phyloP scores from a whole-genome alignment of 805 yeast species.

The Wickerhamiella parazyma region DNA sequence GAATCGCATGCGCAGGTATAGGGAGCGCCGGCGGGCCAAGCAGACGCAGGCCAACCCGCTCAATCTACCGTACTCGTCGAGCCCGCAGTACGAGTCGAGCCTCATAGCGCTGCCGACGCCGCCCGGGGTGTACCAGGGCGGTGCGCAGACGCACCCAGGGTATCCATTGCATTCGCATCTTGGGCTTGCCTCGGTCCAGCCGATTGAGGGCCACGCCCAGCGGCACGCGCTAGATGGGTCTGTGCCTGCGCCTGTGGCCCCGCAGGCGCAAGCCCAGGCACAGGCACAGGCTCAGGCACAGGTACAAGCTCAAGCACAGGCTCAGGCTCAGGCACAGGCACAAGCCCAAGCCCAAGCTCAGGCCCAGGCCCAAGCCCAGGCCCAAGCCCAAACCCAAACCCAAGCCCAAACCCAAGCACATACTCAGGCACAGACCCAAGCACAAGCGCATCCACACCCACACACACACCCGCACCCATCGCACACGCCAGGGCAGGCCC shows the following conservation, averaged over 20 bases:
- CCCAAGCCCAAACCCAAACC: not conserved
- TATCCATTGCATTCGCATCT: not conserved
- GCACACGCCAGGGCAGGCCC: not conserved
- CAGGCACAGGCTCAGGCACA: too few relatives aligned
- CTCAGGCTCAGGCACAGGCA: too few relatives aligned
- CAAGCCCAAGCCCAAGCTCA: too few relatives aligned
- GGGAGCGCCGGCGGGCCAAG: constrained; percentile 1
- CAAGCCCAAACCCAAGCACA: not conserved
- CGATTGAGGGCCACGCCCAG: too few relatives aligned
- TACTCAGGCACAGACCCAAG: not conserved
- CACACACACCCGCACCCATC: not conserved
- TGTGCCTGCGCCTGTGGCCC: too few relatives aligned
- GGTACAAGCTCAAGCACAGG: too few relatives aligned
- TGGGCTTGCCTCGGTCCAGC: too few relatives aligned
- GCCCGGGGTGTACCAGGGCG: not conserved
- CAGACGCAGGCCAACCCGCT: not conserved
- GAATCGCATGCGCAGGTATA: constrained; percentile 8
- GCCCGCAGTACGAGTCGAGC: not conserved
- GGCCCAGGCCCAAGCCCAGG: not conserved
- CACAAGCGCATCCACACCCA: not conserved
- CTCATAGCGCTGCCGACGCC: not conserved
- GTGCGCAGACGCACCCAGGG: too few relatives aligned
- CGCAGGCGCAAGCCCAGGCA: too few relatives aligned
- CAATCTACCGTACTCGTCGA: too few relatives aligned
- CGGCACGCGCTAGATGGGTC: too few relatives aligned